Evolutionary conservation across 2,329 filamentous ascomycete species (phyloP), one percentile per base, ranked within the genome.

Genomic region (Cordyceps pruinosa): DNA sequence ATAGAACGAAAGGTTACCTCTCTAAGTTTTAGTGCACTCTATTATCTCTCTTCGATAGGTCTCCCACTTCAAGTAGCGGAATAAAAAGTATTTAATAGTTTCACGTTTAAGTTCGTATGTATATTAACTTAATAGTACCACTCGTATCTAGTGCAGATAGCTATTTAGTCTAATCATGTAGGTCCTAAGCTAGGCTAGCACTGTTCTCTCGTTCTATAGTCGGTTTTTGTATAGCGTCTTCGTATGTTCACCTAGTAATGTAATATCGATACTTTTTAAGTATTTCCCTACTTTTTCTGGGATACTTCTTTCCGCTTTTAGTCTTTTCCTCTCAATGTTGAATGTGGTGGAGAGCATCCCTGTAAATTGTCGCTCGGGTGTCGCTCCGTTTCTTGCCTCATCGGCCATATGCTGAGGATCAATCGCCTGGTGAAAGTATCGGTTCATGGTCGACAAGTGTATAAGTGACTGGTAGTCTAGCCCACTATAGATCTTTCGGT

Each of bases 381-480:
- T 15, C 23, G 25, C 25, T 9, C 42, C 42, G n/a, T n/a, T 32
- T 32, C 30, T 32, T 12, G 6, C 30, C 12, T 12, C 30, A 32
- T 67, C 63, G n/a, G 73, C 70, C 63, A 72, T 70, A 13, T 52
- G 59, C 47, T 65, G 68, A 3, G 73, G 70, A 28, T 72, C 61
- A 49, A 75, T 64, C 5, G 61, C 59, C 32, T 60, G 64, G 56
- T 73, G 61, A 58, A 73, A 70, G 59, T 69, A 65, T 34, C 66
- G 65, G 57, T 70, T 75, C 62, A 66, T 65, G 23, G 67, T 69
- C 1, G 72, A 75, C 6, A 75, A 63, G 53, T 69, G 65, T 45
- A 75, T 75, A 32, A 75, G 67, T n/a, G 71, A 66, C 59, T 73
- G 69, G 47, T 75, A 75, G 61, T 74, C 72, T n/a, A 75, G 61